Evolutionary conservation across 371 early-diverging fungal species (phyloP), one percentile per base, ranked within the genome.

Genomic region (Rhizopus stolonifer): DNA sequence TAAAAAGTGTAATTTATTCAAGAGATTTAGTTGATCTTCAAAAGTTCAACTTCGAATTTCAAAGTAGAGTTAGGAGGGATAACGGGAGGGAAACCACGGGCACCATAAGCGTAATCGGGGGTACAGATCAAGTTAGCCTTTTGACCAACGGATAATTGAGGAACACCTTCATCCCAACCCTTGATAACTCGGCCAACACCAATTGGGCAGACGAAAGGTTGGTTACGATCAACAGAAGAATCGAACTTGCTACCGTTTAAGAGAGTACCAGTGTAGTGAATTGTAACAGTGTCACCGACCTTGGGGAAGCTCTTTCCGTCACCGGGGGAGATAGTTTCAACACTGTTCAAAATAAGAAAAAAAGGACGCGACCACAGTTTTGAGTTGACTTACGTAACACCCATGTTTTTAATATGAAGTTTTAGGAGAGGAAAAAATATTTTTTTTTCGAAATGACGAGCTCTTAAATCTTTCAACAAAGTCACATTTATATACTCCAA

Each of bases 101-200:
- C 57, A 60, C 91, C 90, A 50, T 91, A 92, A 44, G 81, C 91
- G 58, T 81, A 88, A 67, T 92, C 91, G 52, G 79, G 66, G 57
- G 86, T 78, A 72, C 89, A 88, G 58, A 69, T 84, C 60, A 89
- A 71, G 64, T 62, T 80, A 52, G 88, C 84, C 53, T 70, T 69
- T 78, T 90, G 74, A 59, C 89, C 90, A 26, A 94, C 55, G 55
- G 89, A 86, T 82, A 95, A 81, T 69, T 88, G 80, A 26, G 91
- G 88, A 33, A 97, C 92, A 70, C 93, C 91, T 67, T 82, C 81
- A 61, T 82, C 82, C 82, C 82, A 82, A 61, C 94, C 96, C 58
- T 76, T 71, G 77, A 98, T 98, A 67, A 98, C 93, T 60, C 80
- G 85, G n/a, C 94, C 94, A 36, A 91, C 88, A 64, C 98, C 98